phyloP scores from a whole-genome alignment of 352 stramenopile species.

The Blastocystis sp. region DNA sequence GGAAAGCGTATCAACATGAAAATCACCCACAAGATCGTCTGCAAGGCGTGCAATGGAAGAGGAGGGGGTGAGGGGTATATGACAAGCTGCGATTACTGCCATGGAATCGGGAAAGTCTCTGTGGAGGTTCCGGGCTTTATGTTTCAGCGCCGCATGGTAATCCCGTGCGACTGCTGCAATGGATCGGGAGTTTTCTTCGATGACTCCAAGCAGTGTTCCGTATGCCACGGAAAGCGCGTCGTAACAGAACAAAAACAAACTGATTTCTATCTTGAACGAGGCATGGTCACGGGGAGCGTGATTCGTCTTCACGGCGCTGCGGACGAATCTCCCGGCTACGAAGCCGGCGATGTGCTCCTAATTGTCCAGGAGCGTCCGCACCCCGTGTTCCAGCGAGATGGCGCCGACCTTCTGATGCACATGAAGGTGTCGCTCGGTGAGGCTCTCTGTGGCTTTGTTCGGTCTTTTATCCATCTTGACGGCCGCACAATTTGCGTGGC shows the following conservation, averaged over 20 bases:
- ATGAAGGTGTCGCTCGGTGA: slow-evolving; percentile 87
- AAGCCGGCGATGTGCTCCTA: slow-evolving; percentile 91
- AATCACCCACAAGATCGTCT: slow-evolving; percentile 85
- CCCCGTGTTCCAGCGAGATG: slow-evolving; percentile 84
- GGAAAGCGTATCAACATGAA: slow-evolving; percentile 93
- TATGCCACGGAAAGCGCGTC: slow-evolving; percentile 81
- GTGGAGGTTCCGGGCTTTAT: slow-evolving; percentile 88
- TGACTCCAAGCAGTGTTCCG: slow-evolving; percentile 78
- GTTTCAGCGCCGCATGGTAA: slow-evolving; percentile 93
- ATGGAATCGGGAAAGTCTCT: slow-evolving; percentile 81
- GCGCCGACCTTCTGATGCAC: slow-evolving; percentile 85
- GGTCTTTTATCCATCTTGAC: slow-evolving; percentile 65
- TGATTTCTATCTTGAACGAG: slow-evolving; percentile 90
- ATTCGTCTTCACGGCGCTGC: slow-evolving; percentile 89
- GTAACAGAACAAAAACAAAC: slow-evolving; percentile 91
- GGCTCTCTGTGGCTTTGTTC: slow-evolving; percentile 74
- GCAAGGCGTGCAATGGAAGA: slow-evolving; percentile 71
- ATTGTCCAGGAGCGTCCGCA: slow-evolving; percentile 93
- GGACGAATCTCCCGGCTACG: slow-evolving; percentile 77
- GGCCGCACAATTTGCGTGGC: slow-evolving; percentile 59
- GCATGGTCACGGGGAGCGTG: slow-evolving; percentile 87
- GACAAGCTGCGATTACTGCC: slow-evolving; percentile 81
- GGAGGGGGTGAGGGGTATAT: slow-evolving; percentile 80
- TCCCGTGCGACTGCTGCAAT: slow-evolving; percentile 78
- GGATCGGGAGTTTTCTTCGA: slow-evolving; percentile 83